Evolutionary conservation across 768 basidiomycete species (phyloP), one percentile per base, ranked within the genome.

Genomic region (Pilatotrama ljubarskyi): DNA sequence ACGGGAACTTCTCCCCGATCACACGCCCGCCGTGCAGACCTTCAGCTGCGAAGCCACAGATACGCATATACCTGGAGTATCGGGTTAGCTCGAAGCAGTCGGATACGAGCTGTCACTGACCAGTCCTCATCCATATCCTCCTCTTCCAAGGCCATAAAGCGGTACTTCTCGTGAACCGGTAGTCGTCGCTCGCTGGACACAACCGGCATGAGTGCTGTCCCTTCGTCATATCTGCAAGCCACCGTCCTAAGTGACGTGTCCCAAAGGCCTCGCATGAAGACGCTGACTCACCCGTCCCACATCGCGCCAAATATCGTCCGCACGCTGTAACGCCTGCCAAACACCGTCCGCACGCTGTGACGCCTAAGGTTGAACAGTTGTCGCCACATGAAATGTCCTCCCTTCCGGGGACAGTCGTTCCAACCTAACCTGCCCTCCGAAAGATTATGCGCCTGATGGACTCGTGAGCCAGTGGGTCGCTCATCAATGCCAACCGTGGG

Each of bases 71-170:
- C 85, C 84, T 86, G 29, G 38, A 10, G 41, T 32, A 24, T 51
- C 41, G 20, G 52, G 51, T 59, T 40, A 63, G 42, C 48, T 13
- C 20, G 17, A 24, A 41, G 2, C 25, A 20, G n/a, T 10, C 17
- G 11, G 36, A 1, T 24, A 6, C 11, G 32, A 61, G 15, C n/a
- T n/a, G 53, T 55, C 61, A 77, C 80, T 66, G 67, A 89, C 91
- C 92, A 94, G 74, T 94, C 92, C 26, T 86, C 75, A 1, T 90
- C 90, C 17, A 92, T 70, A 62, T 89, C 87, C 64, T 93, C 92
- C 61, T 81, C 85, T 65, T 94, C 91, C 17, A 91, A 78, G 9
- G 90, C 86, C 64, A 93, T 72, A 65, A 91, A 87, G n/a, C 77
- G 77, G 66, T 77, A 84, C 51, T 78, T 74, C 17, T 84, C 80